Evolutionary conservation across 225 moss, liverwort and hornwort genomes (phyloP), one percentile per base, ranked within the genome.

Genomic region (Anthoceros angustus): DNA sequence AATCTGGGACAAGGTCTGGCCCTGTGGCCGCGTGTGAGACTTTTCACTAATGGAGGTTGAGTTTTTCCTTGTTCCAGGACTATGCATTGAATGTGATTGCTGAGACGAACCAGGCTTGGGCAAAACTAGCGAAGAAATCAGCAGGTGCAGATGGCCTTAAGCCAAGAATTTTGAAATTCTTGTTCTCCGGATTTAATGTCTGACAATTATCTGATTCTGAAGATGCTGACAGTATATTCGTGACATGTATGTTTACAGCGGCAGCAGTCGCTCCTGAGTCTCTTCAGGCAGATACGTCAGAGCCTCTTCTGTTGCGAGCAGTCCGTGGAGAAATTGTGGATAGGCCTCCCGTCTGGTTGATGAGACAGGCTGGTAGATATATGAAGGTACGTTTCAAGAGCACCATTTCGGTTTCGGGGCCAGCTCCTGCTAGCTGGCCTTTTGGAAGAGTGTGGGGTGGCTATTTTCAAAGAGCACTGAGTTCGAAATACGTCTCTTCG

Each of bases 81-180:
- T 89, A 83, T 41, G 87, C 98, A 2, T 75, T 98, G 69, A 86
- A 84, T 77, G 77, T 98, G 32, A 98, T 92, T 72, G 80, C 77
- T 43, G 89, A 98, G 75, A 92, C 92, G 23, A 86, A 92, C 43
- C 87, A 89, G 74, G 92, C 92, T 5, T 98, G 98, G 98, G 74
- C 82, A 26, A 82, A 86, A 72, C 76, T 98, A 69, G 92, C 89
- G 72, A 89, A 87, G 81, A 89, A 92, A 87, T 86, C 76, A 42
- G 87, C 80, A 63, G 85, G 74, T 60, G 70, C 76, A 25, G 82
- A 32, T 32, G 32, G 32, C 32, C 32, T 32, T 32, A 1, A 32
- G 32, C 32, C 32, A 32, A 32, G 4, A 32, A 1, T 4, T 32
- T 32, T 32, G 32, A 32, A 32, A 32, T 32, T 32, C 32, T 32